A percentile compares a stretch with the other conserved stretches of the same genome.
Evolutionary conservation across 208 protist species (phyloP).

Genomic region (Wallacemonas collosoma): DNA sequence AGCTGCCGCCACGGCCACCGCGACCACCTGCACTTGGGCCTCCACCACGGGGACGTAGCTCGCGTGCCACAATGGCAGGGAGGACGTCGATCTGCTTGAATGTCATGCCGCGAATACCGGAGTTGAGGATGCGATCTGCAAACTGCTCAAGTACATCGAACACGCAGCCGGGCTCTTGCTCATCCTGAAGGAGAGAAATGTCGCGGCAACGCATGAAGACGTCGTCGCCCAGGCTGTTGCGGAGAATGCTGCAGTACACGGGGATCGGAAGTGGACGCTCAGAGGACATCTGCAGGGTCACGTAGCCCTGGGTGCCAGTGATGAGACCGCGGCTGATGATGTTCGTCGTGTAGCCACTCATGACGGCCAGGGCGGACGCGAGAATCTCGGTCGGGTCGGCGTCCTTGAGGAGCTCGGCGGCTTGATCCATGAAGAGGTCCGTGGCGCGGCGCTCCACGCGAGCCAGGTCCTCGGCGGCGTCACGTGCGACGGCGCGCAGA

Average conservation of each 20-base stretch:
- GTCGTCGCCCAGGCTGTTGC: slow-evolving; percentile 84
- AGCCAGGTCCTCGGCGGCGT: slow-evolving; percentile 86
- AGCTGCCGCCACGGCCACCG: slow-evolving; percentile 24
- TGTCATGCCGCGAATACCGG: slow-evolving; percentile 69
- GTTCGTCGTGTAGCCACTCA: slow-evolving; percentile 92
- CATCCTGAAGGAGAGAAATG: slow-evolving; percentile 87
- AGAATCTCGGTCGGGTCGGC: slow-evolving; percentile 87
- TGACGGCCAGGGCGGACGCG: slow-evolving; percentile 88
- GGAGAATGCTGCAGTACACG: slow-evolving; percentile 87
- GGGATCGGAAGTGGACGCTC: slow-evolving; percentile 74
- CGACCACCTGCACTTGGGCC: slow-evolving; percentile 49
- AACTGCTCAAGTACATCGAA: slow-evolving; percentile 88
- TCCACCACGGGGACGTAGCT: slow-evolving; percentile 54
- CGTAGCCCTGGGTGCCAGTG: slow-evolving; percentile 74
- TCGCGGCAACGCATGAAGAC: slow-evolving; percentile 80
- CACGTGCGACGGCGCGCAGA: slow-evolving; percentile 80
- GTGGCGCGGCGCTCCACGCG: slow-evolving; percentile 84
- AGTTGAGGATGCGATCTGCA: slow-evolving; percentile 52
- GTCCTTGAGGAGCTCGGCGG: slow-evolving; percentile 85
- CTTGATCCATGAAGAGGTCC: slow-evolving; percentile 88
- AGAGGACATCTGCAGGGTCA: slow-evolving; percentile 73
- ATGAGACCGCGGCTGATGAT: slow-evolving; percentile 83
- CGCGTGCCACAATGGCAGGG: slow-evolving; percentile 82
- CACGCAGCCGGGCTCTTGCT: slow-evolving; percentile 68
- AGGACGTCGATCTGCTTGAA: slow-evolving; percentile 74